Base-by-base conservation (phyloP, 306 rosid species). In the Sicyos edulis region DNA sequence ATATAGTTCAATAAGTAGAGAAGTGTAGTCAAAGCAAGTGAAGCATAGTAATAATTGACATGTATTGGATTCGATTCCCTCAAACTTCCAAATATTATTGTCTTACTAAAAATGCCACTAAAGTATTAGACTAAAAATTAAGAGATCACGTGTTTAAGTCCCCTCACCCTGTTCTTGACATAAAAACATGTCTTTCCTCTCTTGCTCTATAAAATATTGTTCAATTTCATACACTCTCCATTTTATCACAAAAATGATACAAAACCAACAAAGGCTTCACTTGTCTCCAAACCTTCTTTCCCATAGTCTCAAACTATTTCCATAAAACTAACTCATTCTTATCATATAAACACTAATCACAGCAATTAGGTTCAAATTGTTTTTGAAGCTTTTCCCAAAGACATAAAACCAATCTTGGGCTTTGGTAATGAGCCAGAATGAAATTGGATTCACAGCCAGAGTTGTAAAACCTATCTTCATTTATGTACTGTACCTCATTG, bases 351-450 rank as follows among this genome's bases (percentile, higher is more conserved):
- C 7, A 17, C 56, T 90, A 92, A 77, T 90, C 98, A 55, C 96
- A 90, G 80, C 98, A 92, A 47, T 2, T 54, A 71, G 96, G 81
- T 50, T 78, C 59, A 55, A 80, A 82, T 68, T 85, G 87, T 77
- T 79, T 88, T 79, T 80, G 96, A 85, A 90, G 87, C 84, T 76
- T 92, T 79, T 92, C 96, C 98, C 96, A 92, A 49, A 90, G 96
- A 83, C 98, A 92, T 50, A 92, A 56, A 72, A 92, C 88, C 81
- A 84, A 80, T 58, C 96, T 86, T 21, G 96, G 96, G 73, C 75
- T 86, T 79, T 92, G 96, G 82, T 88, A 92, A 82, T 90, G 98
- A 14, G 96, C 93, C 64, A 92, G 87, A 71, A 88, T 77, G 67
- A 88, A 92, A 77, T 90, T 81, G 40, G 90, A 54, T 40, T 88